These are phyloP conservation scores for Saccharata proteae DNA, from an alignment of 2,329 filamentous ascomycete species.

Conservation along the genomic window DNA sequence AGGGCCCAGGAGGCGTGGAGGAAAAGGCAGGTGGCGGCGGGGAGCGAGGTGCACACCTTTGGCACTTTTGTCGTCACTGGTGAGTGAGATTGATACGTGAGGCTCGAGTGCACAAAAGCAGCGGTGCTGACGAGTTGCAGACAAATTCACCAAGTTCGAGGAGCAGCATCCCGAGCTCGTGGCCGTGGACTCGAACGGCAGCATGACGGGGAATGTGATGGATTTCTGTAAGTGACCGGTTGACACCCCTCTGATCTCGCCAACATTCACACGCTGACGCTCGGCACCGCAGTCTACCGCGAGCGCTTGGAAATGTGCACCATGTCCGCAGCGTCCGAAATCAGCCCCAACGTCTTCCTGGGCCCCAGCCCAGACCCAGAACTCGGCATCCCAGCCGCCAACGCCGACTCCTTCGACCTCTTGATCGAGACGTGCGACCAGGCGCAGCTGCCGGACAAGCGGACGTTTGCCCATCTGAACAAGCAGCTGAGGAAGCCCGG, in stretches of 20 bases:
- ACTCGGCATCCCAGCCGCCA: conserved; percentile 26
- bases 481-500: conserved; percentile 38
- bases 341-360: conserved; percentile 79
- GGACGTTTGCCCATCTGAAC: conserved; percentile 51
- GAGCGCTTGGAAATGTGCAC: conserved; percentile 85
- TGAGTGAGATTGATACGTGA: too few relatives aligned
- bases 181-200: conserved; percentile 59
- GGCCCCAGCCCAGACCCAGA: conserved; percentile 70
- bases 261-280: background rate
- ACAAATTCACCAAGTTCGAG: conserved; percentile 61
- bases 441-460: conserved; percentile 60
- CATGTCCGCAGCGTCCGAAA: conserved; percentile 84
- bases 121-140: conserved; percentile 22
- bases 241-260: background rate
- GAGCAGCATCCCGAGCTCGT: conserved; percentile 57
- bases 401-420: conserved; percentile 59
- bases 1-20: conserved; percentile 67
- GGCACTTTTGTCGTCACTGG: conserved; percentile 71
- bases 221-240: conserved; percentile 72
- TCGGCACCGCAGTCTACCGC: conserved; percentile 47
- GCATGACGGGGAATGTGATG: conserved; percentile 62
- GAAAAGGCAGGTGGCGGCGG: conserved; percentile 44
- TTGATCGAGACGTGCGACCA: conserved; percentile 82
- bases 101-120: background rate
- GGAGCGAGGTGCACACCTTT: conserved; percentile 50